A percentile compares a stretch with the other conserved stretches of the same genome.
phyloP scores from a whole-genome alignment of 768 basidiomycete genomes.

The Podaxis mareebaensis region DNA sequence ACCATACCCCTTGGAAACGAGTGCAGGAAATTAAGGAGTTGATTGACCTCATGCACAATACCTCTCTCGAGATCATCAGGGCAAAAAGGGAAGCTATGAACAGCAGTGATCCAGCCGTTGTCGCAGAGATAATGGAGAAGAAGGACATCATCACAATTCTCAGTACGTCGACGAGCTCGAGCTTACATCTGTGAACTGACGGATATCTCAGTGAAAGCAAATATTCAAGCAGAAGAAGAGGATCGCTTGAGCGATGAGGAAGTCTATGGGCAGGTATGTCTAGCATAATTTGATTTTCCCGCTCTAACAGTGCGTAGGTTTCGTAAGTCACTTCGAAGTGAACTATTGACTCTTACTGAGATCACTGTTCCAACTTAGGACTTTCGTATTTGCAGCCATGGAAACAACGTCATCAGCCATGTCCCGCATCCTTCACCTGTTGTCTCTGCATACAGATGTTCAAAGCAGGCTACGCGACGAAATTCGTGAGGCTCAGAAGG shows the following conservation, averaged over 20 bases:
- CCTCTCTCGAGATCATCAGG: slow-evolving; percentile 36
- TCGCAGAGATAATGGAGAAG: slow-evolving; percentile 35
- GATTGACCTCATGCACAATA: slow-evolving; percentile 34
- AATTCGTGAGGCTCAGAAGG: slow-evolving; percentile 28
- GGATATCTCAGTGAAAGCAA: slow-evolving; percentile 31
- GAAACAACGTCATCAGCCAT: slow-evolving; percentile 35
- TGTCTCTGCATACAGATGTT: slow-evolving; percentile 38
- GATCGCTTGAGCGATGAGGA: slow-evolving; percentile 36
- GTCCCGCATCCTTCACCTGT: slow-evolving; percentile 35
- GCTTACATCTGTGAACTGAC: neutral
- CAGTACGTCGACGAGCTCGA: slow-evolving; percentile 29
- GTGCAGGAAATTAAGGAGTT: slow-evolving; percentile 33
- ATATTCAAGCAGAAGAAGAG: slow-evolving; percentile 30
- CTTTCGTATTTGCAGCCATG: slow-evolving; percentile 13
- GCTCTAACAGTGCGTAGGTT: neutral
- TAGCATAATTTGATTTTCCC: neutral
- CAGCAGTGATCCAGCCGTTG: slow-evolving; percentile 33
- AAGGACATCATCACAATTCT: slow-evolving; percentile 50
- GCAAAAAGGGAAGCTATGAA: slow-evolving; percentile 36
- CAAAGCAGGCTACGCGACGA: slow-evolving; percentile 39
- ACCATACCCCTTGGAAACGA: slow-evolving; percentile 30
- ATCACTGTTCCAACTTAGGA: neutral
- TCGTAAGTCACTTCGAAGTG: neutral
- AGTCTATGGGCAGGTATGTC: slow-evolving; percentile 32
- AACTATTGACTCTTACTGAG: no score